Base-by-base conservation (phyloP, 208 protist genomes). In the Trypanosoma rangeli region DNA sequence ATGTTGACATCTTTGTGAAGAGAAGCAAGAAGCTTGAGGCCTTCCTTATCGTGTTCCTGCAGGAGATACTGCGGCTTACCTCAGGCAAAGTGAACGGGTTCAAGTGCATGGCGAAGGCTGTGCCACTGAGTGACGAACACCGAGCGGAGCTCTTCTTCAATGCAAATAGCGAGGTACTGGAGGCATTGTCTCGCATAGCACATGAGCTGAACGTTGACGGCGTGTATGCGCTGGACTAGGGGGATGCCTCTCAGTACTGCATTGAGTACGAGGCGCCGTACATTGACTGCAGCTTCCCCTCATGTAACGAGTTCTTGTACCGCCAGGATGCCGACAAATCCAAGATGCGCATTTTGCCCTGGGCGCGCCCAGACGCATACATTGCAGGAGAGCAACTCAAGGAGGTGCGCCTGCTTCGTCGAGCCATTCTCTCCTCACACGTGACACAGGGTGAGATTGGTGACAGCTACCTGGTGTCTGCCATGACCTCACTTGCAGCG, bases 401-500 rank as follows among this genome's bases (percentile, higher is more conserved):
- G 57, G 79, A 91, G 78, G 75, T 89, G 31, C 88, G 88, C 13
- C 74, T 91, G 16, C 90, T 93, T 71, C 87, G 87, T 33, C 77
- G 76, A 49, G 78, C 70, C 28, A 86, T 92, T 31, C 58, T 82
- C 53, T 85, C 88, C 13, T 79, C 73, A 16, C 83, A 93, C 39
- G 85, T 94, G 29, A 78, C 71, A 20, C 88, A 93, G 63, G 90
- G 90, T 54, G 71, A 80, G 22, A 85, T 94, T 54, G 90, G 88
- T 29, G 78, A 96, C 80, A 91, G 84, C 44, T 96, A 86, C 70
- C 80, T 96, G 70, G 59, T 90, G 16, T 93, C 80, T 39, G 80
- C 88, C 59, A 80, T 93, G 56, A 80, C 88, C 0, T 64, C 74
- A 35, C 74, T 92, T 57, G 71, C 85, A 7, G 84, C 91, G 72